Evolutionary conservation across 139 green algal genomes (phyloP), one percentile per base, ranked within the genome.

Genomic region (Diplosphaera chodatii): DNA sequence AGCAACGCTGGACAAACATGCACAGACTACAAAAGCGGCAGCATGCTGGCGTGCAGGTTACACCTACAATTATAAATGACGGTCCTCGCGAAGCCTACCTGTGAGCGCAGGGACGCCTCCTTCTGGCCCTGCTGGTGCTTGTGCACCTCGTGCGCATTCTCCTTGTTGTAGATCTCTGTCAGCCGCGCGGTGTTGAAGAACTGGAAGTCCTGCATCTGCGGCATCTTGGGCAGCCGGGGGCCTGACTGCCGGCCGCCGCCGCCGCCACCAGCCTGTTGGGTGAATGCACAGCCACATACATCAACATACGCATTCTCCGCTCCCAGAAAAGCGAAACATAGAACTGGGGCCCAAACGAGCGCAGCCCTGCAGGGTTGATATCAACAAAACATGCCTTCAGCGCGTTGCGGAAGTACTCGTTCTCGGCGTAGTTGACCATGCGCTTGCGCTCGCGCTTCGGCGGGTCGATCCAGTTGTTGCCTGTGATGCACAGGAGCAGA

Each of bases 391-490:
- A n/a, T 15, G 67, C 21, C 59, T 70, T 66, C 63, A 79, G 79
- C 22, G 70, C 75, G 40, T 90, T 65, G 30, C 80, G 71, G 80
- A 87, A 96, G 78, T 90, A 93, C 56, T 94, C 82, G 30, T 85
- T 85, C 77, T 96, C 89, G n/a, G 81, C 90, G 78, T 98, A 98
- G 75, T 92, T 95, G 37, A 91, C 76, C 56, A 91, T 68, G 23
- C 87, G 77, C 88, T 98, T 98, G 79, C 95, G 90, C 83, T 98
- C 90, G 66, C 95, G 87, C 89, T 97, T 96, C 69, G 88, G 85
- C 8, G 94, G 94, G 75, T 98, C 94, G 30, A 98, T 86, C 94
- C 94, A 98, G 84, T 97, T 96, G 77, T 83, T 74, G 37, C 62
- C 70, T 81, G 70, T n/a, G n/a, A n/a, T n/a, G n/a, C n/a, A 59